Percentiles rank a stretch among this genome's conserved stretches.
phyloP scores from a whole-genome alignment of 495 filamentous ascomycete species.

The Penicillium chermesinum region DNA sequence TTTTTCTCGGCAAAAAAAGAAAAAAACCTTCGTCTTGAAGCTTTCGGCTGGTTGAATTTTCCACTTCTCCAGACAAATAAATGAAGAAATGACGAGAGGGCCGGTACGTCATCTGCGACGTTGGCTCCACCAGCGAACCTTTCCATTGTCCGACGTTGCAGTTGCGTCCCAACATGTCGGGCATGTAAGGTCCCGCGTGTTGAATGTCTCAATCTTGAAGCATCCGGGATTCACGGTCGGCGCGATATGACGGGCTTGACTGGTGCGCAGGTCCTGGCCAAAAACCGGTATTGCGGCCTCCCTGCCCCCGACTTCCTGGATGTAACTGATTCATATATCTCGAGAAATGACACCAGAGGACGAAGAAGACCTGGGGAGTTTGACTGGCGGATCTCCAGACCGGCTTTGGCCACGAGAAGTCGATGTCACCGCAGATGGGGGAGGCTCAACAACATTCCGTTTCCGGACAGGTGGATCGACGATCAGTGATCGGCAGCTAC shows the following conservation, averaged over 20 bases:
- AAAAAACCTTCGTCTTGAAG: neutral
- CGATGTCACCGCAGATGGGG: constrained; percentile 11
- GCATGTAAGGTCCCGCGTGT: neutral
- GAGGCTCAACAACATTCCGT: constrained; percentile 15
- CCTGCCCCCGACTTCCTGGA: too few species aligned
- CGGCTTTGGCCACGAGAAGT: neutral
- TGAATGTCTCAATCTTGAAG: neutral
- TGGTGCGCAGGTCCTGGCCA: too few species aligned
- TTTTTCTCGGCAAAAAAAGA: too few species aligned
- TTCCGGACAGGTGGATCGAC: constrained; percentile 11
- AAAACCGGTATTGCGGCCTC: too few species aligned
- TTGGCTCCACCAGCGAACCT: constrained; percentile 17
- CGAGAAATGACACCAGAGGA: too few species aligned
- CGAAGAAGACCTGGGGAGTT: too few species aligned
- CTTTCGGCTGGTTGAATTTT: neutral
- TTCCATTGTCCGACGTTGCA: constrained; percentile 27
- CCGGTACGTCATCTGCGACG: constrained; percentile 17
- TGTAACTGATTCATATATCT: too few species aligned
- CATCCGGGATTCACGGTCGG: constrained; percentile 1
- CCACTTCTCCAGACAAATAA: neutral
- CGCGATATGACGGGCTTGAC: constrained; percentile 6
- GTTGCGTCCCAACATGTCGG: constrained; percentile 19
- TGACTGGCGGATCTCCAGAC: too few species aligned
- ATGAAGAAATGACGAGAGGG: neutral
- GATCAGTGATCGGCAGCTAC: constrained; percentile 11